Evolutionary conservation across 169 alveolate species (phyloP).

Genomic region (Pseudocohnilembus persalinus): DNA sequence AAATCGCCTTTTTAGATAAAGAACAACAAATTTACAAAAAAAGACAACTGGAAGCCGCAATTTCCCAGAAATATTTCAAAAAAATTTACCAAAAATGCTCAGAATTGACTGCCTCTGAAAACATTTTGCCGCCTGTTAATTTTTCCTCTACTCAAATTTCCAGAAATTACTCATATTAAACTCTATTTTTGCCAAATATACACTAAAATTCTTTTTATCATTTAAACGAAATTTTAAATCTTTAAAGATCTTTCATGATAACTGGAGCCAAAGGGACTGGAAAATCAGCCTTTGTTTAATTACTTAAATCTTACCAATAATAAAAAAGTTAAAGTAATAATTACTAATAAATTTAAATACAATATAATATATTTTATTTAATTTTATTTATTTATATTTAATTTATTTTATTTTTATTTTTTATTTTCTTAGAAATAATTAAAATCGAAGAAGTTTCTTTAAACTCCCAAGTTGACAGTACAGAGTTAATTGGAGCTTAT

Average conservation of each 20-base stretch:
- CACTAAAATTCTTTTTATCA: background rate
- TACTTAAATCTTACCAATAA: too few relatives aligned
- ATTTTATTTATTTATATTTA: too few relatives aligned
- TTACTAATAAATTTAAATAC: too few relatives aligned
- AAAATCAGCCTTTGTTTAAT: background rate
- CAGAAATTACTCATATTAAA: background rate
- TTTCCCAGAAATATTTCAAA: background rate
- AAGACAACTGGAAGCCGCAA: background rate
- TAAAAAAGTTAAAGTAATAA: too few relatives aligned
- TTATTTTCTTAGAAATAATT: too few relatives aligned
- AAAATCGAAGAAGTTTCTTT: constrained; percentile 4
- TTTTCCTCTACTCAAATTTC: background rate
- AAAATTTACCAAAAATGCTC: background rate
- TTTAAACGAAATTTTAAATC: background rate
- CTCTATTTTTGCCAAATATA: background rate
- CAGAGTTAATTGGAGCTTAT: constrained; percentile 20
- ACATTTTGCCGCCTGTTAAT: background rate
- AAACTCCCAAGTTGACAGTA: constrained; percentile 22
- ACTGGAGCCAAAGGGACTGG: background rate
- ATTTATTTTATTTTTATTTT: too few relatives aligned
- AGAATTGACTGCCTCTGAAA: background rate
- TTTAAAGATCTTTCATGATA: background rate
- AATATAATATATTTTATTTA: too few relatives aligned
- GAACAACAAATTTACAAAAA: background rate
- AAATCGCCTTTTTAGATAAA: constrained; percentile 1